Base-by-base conservation (phyloP, 441 rosid genomes). In the Gossypium lobatum region DNA sequence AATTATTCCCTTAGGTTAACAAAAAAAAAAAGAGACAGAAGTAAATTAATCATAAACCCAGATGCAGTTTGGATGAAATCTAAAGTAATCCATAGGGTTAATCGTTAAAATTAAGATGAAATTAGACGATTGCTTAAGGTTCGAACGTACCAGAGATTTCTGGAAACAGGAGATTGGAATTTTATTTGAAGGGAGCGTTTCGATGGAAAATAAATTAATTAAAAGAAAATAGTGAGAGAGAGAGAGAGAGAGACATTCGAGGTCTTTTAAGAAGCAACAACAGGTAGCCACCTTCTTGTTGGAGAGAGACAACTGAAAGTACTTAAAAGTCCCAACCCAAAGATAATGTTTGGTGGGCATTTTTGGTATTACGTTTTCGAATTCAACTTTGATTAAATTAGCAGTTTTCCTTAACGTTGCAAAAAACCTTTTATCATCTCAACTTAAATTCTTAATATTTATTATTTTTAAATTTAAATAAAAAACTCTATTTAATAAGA, bases 101-200 rank as follows among this genome's bases (percentile, higher is more conserved):
- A 31, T 3, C 14, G 26, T 3, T 16, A 34, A 50, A 50, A 34
- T 16, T 8, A 8, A 37, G 16, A 7, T 67, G 39, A 48, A 48
- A 48, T 67, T 14, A 1, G 21, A 48, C 26, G 3, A 14, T n/a
- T 57, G 28, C 28, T 34, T 21, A 0, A 11, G 65, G 18, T 42
- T 37, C 9, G n/a, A 58, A 58, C 74, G 45, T 45, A 58, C 74
- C 74, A 16, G 65, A 71, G 6, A 0, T 20, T 21, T 58, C 31
- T 17, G 45, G 16, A 31, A 10, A 70, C 60, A 2, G 17, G 63
- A 34, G 18, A 16, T 0, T 0, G 14, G 1, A 57, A 8, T 4
- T 8, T 17, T 2, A 6, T 23, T 65, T 21, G 18, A 23, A 9
- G 14, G 31, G 20, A 55, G 34, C 8, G 64, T 18, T 54, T 28